These are phyloP conservation scores for Eucalyptus brandiana DNA, from an alignment of 345 rosid genomes.

Conservation along the genomic window DNA sequence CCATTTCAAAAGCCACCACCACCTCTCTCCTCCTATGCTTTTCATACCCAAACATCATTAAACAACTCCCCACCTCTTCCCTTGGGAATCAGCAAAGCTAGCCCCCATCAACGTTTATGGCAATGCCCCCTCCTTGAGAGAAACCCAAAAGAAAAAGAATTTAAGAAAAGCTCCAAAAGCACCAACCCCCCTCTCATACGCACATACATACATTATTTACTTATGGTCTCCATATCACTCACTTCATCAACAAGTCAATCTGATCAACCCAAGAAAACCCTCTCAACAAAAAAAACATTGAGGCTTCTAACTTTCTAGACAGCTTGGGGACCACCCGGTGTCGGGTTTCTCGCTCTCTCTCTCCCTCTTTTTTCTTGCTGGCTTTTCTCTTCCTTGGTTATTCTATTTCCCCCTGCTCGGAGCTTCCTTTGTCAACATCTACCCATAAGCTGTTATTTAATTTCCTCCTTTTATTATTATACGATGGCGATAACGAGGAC, in stretches of 20 bases:
- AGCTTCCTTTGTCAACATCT: constrained; percentile 53
- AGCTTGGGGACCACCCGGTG: not conserved
- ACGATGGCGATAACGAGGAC: constrained; percentile 29
- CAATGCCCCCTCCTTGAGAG: constrained; percentile 35
- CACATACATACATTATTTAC: constrained; percentile 8
- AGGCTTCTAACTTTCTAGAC: constrained; percentile 16
- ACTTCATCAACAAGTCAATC: constrained; percentile 8
- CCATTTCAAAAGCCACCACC: not conserved
- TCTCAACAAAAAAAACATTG: constrained; percentile 25
- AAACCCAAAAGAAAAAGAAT: constrained; percentile 3
- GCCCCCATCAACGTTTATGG: constrained; percentile 13
- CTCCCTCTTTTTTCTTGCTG: not conserved
- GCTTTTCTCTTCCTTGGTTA: not conserved
- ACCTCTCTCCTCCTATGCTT: not conserved
- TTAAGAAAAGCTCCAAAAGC: constrained; percentile 15
- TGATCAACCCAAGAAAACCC: constrained; percentile 16
- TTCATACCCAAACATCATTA: constrained; percentile 1
- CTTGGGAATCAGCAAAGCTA: constrained; percentile 92
- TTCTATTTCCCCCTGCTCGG: constrained; percentile 11
- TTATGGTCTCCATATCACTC: constrained; percentile 21
- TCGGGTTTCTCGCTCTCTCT: not conserved
- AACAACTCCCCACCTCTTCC: not conserved
- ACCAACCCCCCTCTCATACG: constrained; percentile 23
- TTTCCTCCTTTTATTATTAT: constrained; percentile 61
- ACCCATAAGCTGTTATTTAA: constrained; percentile 51